Conservation (phyloP, 148 eudicot genomes). For the Oxyria digyna region DNA sequence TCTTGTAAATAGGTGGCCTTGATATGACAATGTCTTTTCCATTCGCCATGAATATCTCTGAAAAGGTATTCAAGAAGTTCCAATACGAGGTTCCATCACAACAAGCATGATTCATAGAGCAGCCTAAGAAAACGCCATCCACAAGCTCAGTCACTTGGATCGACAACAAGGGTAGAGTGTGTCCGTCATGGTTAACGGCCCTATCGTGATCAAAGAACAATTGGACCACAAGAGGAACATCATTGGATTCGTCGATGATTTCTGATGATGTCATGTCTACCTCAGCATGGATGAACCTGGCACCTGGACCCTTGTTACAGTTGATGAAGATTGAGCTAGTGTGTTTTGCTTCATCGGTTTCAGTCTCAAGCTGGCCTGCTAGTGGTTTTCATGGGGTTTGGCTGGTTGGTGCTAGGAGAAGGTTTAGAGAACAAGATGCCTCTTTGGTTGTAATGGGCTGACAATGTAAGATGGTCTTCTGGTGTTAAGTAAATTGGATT, state of each 20-base stretch:
- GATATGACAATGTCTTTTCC: slow-evolving; percentile 3
- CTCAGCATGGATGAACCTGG: slow-evolving; percentile 8
- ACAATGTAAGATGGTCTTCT: slow-evolving; percentile 5
- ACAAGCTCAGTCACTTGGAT: too few species aligned
- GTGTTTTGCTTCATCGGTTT: background rate
- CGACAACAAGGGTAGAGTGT: slow-evolving; percentile 9
- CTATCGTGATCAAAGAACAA: slow-evolving; percentile 14
- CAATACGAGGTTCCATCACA: too few species aligned
- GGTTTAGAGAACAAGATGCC: slow-evolving; percentile 10
- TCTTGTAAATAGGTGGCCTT: slow-evolving; percentile 7
- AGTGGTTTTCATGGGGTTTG: background rate
- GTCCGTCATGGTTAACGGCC: slow-evolving; percentile 24
- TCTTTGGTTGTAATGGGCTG: slow-evolving; percentile 13
- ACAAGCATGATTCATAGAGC: too few species aligned
- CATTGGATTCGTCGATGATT: background rate
- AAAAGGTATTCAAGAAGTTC: slow-evolving; percentile 13
- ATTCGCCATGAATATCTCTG: slow-evolving; percentile 12
- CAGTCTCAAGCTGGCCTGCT: slow-evolving; percentile 10
- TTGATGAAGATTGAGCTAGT: slow-evolving; percentile 10
- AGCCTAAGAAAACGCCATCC: too few species aligned
- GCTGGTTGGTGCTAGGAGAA: background rate
- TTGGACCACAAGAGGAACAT: slow-evolving; percentile 11
- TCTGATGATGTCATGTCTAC: background rate
- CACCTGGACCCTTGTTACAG: slow-evolving; percentile 8
- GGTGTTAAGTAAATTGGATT: slow-evolving; percentile 6